Base-by-base conservation (phyloP, 371 early-diverging fungal species). In the Gilbertella persicaria region DNA sequence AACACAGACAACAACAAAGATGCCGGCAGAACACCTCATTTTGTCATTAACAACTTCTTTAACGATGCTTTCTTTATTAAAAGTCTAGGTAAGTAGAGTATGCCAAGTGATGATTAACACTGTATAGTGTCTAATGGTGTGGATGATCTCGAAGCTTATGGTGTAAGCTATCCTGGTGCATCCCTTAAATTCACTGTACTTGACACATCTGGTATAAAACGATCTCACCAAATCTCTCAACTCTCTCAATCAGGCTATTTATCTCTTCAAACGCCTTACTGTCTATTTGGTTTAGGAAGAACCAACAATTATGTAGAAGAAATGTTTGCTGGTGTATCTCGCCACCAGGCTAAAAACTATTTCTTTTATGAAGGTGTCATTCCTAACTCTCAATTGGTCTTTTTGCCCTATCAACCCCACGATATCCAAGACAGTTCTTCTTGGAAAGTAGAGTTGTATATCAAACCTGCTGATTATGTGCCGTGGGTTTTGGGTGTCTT, bases 31-130 rank as follows among this genome's bases (percentile, higher is more conserved):
- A 58, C 45, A 28, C 71, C 75, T 4, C 57, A 68, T 20, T 75
- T 75, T 46, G 71, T 94, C 21, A 82, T 87, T 61, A 95, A 96
- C 67, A 92, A 92, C 59, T 91, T 82, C 53, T 91, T 87, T 59
- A 92, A 88, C 53, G 97, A 97, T 65, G 96, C 96, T 0, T 95
- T 96, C 55, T 97, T 97, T 67, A 66, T 96, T 48, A 95, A 95
- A 61, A 83, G 93, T 0, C 60, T 92, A 19, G 86, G 87, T 84
- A 72, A 45, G 57, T n/a, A n/a, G n/a, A n/a, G n/a, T n/a, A n/a
- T n/a, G n/a, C n/a, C n/a, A n/a, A n/a, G n/a, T n/a, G n/a, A n/a
- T n/a, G n/a, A n/a, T n/a, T n/a, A n/a, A 4, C 9, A 36, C 21
- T 24, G 20, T 1, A 14, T 50, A 79, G 85, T 89, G 0, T 82